Evolutionary conservation across 495 filamentous ascomycete genomes (phyloP), one percentile per base, ranked within the genome.

Genomic region (Durotheca rogersii): DNA sequence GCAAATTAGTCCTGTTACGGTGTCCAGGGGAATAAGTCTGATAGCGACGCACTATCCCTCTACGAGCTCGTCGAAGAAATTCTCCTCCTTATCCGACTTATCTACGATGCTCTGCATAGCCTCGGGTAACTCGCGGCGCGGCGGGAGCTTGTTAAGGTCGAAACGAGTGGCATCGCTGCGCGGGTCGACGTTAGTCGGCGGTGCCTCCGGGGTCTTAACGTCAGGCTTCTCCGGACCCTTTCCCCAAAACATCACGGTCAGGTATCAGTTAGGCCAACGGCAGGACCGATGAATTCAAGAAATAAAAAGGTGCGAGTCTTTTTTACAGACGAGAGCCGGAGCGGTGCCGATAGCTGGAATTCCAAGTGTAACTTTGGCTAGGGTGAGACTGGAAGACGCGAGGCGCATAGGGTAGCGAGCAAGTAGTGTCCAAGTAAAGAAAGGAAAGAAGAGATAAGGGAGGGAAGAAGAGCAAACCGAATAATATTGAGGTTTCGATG

Each of bases 41-140:
- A 15, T 40, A 47, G 51, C 16, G 19, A 86, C 90, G 51, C 81
- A 95, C 89, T 84, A 88, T 69, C 88, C 83, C 42, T 86, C 80
- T 58, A 85, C 85, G 7, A 95, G 68, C 54, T 87, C 79, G 47
- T 91, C 86, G 66, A 86, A 88, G 51, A 91, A 84, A 35, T 80
- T 82, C 12, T 90, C 88, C 1, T 95, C 83, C 27, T 77, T 80
- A 53, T 95, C 88, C 0, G 61, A 40, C 56, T 76, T 72, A 30
- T 76, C 78, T 2, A 91, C 72, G 5, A 87, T 81, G 32, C 81
- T 83, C 60, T 95, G 89, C 5, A 91, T 69, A 10, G 76, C 73
- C 11, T 77, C 69, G 3, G 89, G 83, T 4, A 95, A 83, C 64
- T 81, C 81, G 58, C 81, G 75, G 20, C 73, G 68, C 12, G 80